phyloP scores from a whole-genome alignment of 176 grass and related monocot species.

The Oryza brachyantha region DNA sequence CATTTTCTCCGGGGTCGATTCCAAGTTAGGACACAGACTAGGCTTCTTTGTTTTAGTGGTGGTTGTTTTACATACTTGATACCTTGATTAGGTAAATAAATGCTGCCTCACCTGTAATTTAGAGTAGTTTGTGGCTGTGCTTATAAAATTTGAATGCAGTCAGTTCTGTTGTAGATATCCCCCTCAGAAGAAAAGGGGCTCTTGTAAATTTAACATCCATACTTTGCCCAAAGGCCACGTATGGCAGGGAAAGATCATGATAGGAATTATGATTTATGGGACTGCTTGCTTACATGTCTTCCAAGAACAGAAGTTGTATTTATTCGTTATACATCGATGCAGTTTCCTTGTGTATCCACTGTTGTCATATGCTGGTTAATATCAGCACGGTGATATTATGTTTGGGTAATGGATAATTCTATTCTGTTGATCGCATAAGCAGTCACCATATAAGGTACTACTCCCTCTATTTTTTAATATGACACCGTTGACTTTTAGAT shows the following conservation, averaged over 20 bases:
- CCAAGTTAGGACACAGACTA: neutral
- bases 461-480: too few relatives aligned
- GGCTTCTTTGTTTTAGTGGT: neutral
- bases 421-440: neutral
- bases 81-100: neutral
- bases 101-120: slow-evolving; percentile 17
- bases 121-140: slow-evolving; percentile 10
- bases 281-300: neutral
- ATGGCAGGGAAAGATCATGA: neutral
- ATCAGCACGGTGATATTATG: neutral
- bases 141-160: neutral
- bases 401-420: too few relatives aligned
- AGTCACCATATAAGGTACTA: neutral
- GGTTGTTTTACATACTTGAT: neutral
- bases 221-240: slow-evolving; percentile 1
- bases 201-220: slow-evolving; percentile 21
- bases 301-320: neutral
- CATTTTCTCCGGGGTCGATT: neutral
- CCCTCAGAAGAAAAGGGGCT: neutral
- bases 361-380: neutral
- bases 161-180: slow-evolving; percentile 25
- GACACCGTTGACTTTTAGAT: too few relatives aligned
- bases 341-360: neutral
- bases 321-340: neutral
- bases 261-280: neutral